Base-by-base conservation (phyloP, 139 green algal genomes). In the Edaphochlamys debaryana region DNA sequence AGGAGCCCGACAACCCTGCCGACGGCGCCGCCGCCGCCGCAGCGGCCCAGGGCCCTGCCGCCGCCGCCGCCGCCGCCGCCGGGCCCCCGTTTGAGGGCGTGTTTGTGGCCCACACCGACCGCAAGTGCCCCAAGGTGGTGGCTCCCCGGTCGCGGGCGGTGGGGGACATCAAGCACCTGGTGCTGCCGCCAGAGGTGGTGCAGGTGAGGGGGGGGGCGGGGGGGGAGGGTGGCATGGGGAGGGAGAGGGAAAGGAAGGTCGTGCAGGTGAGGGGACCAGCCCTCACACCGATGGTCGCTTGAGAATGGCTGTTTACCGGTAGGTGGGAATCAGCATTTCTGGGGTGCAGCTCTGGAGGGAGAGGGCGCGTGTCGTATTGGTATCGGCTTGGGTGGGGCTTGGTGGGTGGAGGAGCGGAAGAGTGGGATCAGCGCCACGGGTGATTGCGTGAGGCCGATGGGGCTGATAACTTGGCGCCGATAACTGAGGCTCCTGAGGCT, bases 91-190 rank as follows among this genome's bases (percentile, higher is more conserved):
- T n/a, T n/a, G n/a, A n/a, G n/a, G n/a, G n/a, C n/a, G n/a, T 82
- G 4, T 74, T 34, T 0, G 76, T 82, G 76, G 4, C 13, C 23
- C 62, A 73, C 62, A n/a, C 3, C 7, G 32, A 82, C 29, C 62
- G 76, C 63, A 73, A 82, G 76, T 82, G 63, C 32, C 76, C 76
- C 76, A 82, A 82, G 60, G 2, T 82, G 42, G 42, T 82, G 76
- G 34, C 34, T 8, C 76, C 76, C 32, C n/a, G 76, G 19, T 74
- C 62, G 8, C 32, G 42, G 1, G 42, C 62, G n/a, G 19, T 82
- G 41, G 76, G 76, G 32, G 76, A 82, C 76, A 38, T 29, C 32
- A 82, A 82, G 60, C 63, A 73, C 63, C 76, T 82, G 41, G 63
- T 73, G 64, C 63, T 82, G 76, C 76, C 76, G 17, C 32, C n/a